Percentiles rank a stretch among this genome's conserved stretches.
Evolutionary conservation across 306 rosid species (phyloP).

Genomic region (Prunus davidiana): DNA sequence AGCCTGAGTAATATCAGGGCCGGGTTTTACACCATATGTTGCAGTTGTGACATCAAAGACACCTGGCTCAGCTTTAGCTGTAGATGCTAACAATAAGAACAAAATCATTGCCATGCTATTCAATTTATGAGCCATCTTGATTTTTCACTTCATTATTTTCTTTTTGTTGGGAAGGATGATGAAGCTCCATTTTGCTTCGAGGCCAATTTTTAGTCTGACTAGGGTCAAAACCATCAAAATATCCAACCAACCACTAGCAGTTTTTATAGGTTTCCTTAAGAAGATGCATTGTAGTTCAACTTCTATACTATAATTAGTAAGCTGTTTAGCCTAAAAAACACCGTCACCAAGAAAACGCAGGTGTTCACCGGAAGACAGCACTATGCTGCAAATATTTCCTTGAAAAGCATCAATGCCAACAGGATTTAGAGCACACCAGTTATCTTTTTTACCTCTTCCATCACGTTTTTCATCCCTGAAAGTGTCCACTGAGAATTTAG

Average conservation of each 20-base stretch:
- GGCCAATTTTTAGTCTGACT: neutral
- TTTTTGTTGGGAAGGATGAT: neutral
- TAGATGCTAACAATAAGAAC: neutral
- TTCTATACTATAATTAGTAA: neutral
- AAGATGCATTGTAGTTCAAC: neutral
- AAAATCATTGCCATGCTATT: neutral
- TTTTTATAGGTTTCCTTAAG: neutral
- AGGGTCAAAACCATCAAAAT: neutral
- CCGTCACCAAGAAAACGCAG: neutral
- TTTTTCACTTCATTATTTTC: neutral
- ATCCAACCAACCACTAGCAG: neutral
- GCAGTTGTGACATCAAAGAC: neutral
- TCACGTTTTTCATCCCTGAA: neutral
- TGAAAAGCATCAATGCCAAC: neutral
- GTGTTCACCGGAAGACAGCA: neutral
- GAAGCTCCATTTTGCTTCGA: neutral
- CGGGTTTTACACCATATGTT: neutral
- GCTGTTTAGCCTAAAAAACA: neutral
- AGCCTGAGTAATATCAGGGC: neutral
- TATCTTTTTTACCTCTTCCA: neutral
- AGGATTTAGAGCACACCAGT: neutral
- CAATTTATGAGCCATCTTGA: neutral
- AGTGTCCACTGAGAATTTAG: too few species aligned
- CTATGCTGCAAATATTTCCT: too few species aligned
- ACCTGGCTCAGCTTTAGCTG: neutral